These are phyloP conservation scores for Mycena albidolilacea DNA, from an alignment of 768 basidiomycete genomes.

Conservation along the genomic window DNA sequence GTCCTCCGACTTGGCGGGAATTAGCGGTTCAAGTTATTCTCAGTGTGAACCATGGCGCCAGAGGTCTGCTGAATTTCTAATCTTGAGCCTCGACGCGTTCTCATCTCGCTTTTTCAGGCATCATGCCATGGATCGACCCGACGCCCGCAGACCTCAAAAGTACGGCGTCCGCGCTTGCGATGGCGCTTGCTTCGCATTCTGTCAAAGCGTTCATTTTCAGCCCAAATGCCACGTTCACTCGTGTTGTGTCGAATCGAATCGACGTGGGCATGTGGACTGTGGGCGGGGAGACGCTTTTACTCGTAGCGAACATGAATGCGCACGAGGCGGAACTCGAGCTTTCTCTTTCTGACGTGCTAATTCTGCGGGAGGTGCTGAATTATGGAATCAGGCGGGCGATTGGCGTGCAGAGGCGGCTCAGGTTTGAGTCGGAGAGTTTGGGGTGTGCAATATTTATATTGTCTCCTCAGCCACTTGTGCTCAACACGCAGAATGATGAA, in stretches of 20 bases:
- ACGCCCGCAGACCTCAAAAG: slow-evolving; percentile 56
- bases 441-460: slow-evolving; percentile 31
- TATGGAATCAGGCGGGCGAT: slow-evolving; percentile 18
- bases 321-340: slow-evolving; percentile 28
- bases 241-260: slow-evolving; percentile 40
- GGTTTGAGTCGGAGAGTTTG: slow-evolving; percentile 31
- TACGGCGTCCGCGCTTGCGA: slow-evolving; percentile 52
- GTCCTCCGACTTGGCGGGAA: slow-evolving; percentile 65
- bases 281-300: slow-evolving; percentile 48
- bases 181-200: slow-evolving; percentile 40
- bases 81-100: background rate
- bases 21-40: slow-evolving; percentile 66
- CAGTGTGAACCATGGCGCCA: slow-evolving; percentile 66
- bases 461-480: background rate
- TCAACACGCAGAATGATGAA: slow-evolving; percentile 24
- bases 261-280: slow-evolving; percentile 54
- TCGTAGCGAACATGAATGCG: slow-evolving; percentile 52
- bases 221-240: slow-evolving; percentile 45
- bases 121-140: slow-evolving; percentile 60
- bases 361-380: slow-evolving; percentile 27
- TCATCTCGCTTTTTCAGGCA: slow-evolving; percentile 34
- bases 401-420: background rate
- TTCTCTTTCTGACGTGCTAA: slow-evolving; percentile 17
- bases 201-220: slow-evolving; percentile 49
- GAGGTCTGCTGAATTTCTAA: slow-evolving; percentile 46